A percentile compares a stretch with the other conserved stretches of the same genome.
These are phyloP conservation scores for Metschnikowia vanudenii DNA, from an alignment of 805 yeast genomes.

Conservation along the genomic window DNA sequence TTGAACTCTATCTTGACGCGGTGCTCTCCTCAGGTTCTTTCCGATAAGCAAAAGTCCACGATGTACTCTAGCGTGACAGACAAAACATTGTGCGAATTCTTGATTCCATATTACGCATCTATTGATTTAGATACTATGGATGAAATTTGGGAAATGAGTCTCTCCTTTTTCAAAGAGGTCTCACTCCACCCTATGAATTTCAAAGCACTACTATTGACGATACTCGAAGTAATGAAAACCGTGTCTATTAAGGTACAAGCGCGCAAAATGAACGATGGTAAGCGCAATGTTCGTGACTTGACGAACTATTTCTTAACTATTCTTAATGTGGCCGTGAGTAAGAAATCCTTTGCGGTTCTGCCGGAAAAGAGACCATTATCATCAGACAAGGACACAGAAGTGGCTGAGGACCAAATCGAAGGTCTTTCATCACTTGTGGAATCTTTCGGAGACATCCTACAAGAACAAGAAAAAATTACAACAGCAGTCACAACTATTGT, in stretches of 20 bases:
- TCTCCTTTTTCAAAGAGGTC: slow-evolving; percentile 60
- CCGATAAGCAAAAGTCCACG: slow-evolving; percentile 42
- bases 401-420: slow-evolving; percentile 19
- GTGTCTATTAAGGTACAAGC: slow-evolving; percentile 56
- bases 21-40: slow-evolving; percentile 34
- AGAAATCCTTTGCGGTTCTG: slow-evolving; percentile 1
- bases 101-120: slow-evolving; percentile 59
- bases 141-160: slow-evolving; percentile 67
- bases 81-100: slow-evolving; percentile 47
- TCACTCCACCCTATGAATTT: slow-evolving; percentile 47
- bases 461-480: slow-evolving; percentile 61
- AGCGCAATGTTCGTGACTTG: slow-evolving; percentile 57
- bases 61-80: slow-evolving; percentile 48
- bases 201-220: slow-evolving; percentile 48
- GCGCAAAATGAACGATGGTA: slow-evolving; percentile 61
- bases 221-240: slow-evolving; percentile 51
- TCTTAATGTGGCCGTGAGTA: slow-evolving; percentile 19
- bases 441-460: slow-evolving; percentile 10
- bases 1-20: slow-evolving; percentile 54
- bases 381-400: neutral
- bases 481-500: slow-evolving; percentile 51
- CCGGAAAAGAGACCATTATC: neutral
- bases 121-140: slow-evolving; percentile 75
- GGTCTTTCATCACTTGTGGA: slow-evolving; percentile 34
- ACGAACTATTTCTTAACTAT: slow-evolving; percentile 36